A percentile compares a stretch with the other conserved stretches of the same genome.
Evolutionary conservation across 805 yeast species (phyloP).

Genomic region (Candida boleticola): DNA sequence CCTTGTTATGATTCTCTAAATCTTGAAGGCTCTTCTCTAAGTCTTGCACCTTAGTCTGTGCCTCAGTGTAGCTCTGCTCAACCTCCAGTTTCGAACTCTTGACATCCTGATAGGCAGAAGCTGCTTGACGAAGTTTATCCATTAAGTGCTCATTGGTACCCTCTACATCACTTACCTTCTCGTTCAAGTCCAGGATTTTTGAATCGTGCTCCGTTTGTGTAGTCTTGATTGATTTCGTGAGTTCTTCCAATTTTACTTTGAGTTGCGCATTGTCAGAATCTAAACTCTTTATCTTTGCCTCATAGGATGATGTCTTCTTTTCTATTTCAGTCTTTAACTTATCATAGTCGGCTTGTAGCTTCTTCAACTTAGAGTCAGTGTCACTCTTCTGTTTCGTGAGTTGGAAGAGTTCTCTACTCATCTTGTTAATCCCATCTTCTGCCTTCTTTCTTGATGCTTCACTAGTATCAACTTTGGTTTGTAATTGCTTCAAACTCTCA

Average conservation of each 20-base stretch:
- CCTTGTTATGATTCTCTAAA: constrained; percentile 10
- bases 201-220: constrained; percentile 17
- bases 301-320: constrained; percentile 24
- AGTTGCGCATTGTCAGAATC: constrained; percentile 23
- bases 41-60: constrained; percentile 1
- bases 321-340: constrained; percentile 29
- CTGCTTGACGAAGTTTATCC: constrained; percentile 42
- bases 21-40: constrained; percentile 6
- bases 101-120: constrained; percentile 31
- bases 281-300: constrained; percentile 17
- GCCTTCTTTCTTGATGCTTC: constrained; percentile 56
- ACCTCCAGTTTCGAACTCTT: constrained; percentile 16
- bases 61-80: constrained; percentile 8
- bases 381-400: constrained; percentile 59
- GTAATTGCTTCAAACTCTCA: constrained; percentile 26
- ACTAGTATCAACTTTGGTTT: constrained; percentile 27
- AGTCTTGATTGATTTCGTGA: constrained; percentile 22
- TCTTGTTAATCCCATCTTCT: constrained; percentile 85
- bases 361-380: constrained; percentile 41
- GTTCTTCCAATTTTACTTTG: constrained; percentile 18
- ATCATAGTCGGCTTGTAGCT: constrained; percentile 41
- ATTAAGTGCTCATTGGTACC: constrained; percentile 34
- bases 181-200: constrained; percentile 16
- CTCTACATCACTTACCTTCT: constrained; percentile 26
- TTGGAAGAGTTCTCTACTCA: constrained; percentile 78